phyloP scores from a whole-genome alignment of 257 asterid species.

The Solanum chmielewskii region DNA sequence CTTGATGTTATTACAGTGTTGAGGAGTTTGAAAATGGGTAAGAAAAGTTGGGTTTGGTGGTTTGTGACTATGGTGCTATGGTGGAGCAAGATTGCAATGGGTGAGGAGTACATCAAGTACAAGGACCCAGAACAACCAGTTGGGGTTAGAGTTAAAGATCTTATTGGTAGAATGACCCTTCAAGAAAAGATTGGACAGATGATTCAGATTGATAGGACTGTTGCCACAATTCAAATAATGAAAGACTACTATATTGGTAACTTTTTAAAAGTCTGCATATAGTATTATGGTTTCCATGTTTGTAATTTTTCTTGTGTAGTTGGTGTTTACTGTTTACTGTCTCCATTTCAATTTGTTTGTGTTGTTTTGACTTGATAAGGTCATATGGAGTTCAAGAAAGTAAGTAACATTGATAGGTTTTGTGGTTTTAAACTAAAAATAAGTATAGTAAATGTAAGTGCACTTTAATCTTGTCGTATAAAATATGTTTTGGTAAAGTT shows the following conservation, averaged over 20 bases:
- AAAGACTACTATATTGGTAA: constrained; percentile 57
- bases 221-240: constrained; percentile 56
- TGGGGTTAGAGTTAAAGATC: constrained; percentile 51
- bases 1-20: not conserved
- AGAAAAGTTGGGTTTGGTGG: constrained; percentile 7
- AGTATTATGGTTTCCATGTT: not conserved
- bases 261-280: not conserved
- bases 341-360: not conserved
- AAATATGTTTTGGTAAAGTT: not conserved
- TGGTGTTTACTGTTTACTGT: not conserved
- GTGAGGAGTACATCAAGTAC: constrained; percentile 35
- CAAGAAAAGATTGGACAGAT: constrained; percentile 87
- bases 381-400: not conserved
- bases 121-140: constrained; percentile 64
- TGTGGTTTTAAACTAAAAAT: not conserved
- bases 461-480: not conserved
- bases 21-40: not conserved
- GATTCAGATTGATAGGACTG: constrained; percentile 76
- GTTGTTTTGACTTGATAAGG: no score
- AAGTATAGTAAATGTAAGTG: not conserved
- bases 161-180: constrained; percentile 54
- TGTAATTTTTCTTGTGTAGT: not conserved
- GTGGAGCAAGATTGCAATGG: constrained; percentile 34
- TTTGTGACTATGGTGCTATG: constrained; percentile 22
- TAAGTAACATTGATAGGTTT: not conserved